Evolutionary conservation across 441 rosid genomes (phyloP).

Genomic region (Breynia disticha): DNA sequence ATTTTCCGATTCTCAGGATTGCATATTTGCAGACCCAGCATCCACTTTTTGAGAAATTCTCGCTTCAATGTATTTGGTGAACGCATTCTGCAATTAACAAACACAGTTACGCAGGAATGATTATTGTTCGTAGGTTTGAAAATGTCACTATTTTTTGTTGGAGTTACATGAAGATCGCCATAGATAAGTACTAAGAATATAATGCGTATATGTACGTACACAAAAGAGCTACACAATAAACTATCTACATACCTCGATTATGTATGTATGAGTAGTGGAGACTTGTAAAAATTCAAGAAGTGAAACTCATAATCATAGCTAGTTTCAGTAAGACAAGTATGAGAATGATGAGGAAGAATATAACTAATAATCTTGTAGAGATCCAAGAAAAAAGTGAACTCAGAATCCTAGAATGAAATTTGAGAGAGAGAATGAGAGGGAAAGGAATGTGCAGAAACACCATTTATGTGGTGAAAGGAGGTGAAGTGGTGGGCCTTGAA

Average conservation of each 20-base stretch:
- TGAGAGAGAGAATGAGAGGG: constrained; percentile 20
- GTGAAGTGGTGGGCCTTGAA: constrained; percentile 53
- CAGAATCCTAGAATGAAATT: constrained; percentile 14
- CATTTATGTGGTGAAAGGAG: constrained; percentile 53
- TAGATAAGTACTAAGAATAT: no score
- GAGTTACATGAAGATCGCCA: no score
- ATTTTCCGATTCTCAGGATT: constrained; percentile 31
- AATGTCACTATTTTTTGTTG: no score
- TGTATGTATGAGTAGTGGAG: no score
- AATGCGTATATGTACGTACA: no score
- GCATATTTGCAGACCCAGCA: constrained; percentile 36
- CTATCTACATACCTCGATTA: no score
- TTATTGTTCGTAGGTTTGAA: no score
- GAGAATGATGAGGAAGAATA: neutral
- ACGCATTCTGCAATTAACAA: constrained; percentile 32
- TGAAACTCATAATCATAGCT: no score
- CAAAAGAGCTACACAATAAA: no score
- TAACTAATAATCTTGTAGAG: constrained; percentile 4
- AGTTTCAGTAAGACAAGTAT: neutral
- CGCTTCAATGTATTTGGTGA: constrained; percentile 39
- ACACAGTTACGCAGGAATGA: neutral
- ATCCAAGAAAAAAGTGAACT: constrained; percentile 12
- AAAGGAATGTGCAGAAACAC: constrained; percentile 22
- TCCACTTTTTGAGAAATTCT: constrained; percentile 72
- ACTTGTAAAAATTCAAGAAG: no score